Percentiles rank a stretch among this genome's conserved stretches.
Evolutionary conservation across 1,284 basidiomycete genomes (phyloP).

Genomic region (Moniliella sp.): DNA sequence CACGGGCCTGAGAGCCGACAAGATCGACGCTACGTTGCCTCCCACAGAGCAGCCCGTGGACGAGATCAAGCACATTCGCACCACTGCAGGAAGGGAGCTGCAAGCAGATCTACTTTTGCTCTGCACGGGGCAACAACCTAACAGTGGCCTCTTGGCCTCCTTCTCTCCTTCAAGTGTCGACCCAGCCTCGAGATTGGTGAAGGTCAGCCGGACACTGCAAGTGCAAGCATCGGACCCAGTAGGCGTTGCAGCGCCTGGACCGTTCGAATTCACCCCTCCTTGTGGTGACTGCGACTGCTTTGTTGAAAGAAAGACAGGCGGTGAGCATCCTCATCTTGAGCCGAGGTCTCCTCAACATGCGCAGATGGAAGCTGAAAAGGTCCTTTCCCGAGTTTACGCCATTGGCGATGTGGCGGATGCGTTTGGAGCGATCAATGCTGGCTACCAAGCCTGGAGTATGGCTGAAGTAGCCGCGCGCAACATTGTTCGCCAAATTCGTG

Average conservation of each 20-base stretch:
- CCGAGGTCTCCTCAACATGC: not conserved
- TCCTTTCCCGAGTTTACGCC: constrained; percentile 31
- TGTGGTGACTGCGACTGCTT: constrained; percentile 33
- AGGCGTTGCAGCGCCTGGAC: constrained; percentile 15
- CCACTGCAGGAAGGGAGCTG: constrained; percentile 24
- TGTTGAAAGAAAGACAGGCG: constrained; percentile 20
- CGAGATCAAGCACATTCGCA: constrained; percentile 21
- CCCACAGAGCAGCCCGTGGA: too few species aligned
- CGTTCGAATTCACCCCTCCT: constrained; percentile 16
- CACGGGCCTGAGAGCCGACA: too few species aligned
- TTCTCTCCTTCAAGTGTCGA: constrained; percentile 23
- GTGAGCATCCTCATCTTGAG: constrained; percentile 4
- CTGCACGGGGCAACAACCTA: constrained; percentile 31
- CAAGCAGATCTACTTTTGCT: constrained; percentile 25
- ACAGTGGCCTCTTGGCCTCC: constrained; percentile 20
- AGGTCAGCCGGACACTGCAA: constrained; percentile 20
- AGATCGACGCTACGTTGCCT: not conserved
- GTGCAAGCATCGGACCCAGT: constrained; percentile 17
- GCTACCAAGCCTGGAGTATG: constrained; percentile 33
- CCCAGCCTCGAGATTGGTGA: constrained; percentile 14
- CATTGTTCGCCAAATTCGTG: constrained; percentile 17
- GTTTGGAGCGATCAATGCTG: constrained; percentile 30
- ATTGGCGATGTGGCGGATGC: constrained; percentile 31
- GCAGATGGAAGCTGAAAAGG: not conserved
- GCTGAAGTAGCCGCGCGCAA: constrained; percentile 28